phyloP scores from a whole-genome alignment of 2,329 filamentous ascomycete genomes.

The Leptographium wingfieldii region DNA sequence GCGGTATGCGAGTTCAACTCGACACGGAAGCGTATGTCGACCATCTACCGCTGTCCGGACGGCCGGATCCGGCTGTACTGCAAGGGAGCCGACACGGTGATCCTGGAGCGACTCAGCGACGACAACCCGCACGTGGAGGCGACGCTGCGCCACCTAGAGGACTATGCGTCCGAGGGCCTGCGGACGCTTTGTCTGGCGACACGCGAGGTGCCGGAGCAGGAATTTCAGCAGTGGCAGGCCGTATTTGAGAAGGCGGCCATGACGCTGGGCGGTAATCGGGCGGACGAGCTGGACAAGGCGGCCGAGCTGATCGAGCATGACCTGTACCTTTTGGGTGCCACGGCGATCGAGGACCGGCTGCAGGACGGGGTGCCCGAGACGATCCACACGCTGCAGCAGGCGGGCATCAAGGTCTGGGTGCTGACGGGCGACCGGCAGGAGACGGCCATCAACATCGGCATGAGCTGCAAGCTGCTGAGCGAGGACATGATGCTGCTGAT shows the following conservation, averaged over 20 bases:
- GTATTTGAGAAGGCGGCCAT: constrained; percentile 82
- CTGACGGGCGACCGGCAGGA: constrained; percentile 95
- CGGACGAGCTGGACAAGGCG: constrained; percentile 92
- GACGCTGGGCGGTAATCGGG: constrained; percentile 82
- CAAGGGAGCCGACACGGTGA: constrained; percentile 96
- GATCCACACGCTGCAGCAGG: constrained; percentile 90
- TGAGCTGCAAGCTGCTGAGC: constrained; percentile 97
- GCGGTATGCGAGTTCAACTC: constrained; percentile 99
- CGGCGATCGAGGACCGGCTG: constrained; percentile 90
- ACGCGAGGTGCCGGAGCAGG: constrained; percentile 81
- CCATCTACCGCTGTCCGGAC: constrained; percentile 91
- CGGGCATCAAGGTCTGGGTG: constrained; percentile 98
- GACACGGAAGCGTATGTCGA: constrained; percentile 92
- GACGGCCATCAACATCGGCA: constrained; percentile 98
- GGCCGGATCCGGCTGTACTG: constrained; percentile 89
- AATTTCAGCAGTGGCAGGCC: constrained; percentile 76
- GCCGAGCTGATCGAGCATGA: constrained; percentile 91
- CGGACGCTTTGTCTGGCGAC: constrained; percentile 90
- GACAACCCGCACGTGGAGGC: constrained; percentile 77
- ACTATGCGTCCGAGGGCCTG: constrained; percentile 92
- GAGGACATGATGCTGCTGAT: constrained; percentile 98
- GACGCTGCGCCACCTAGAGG: constrained; percentile 93
- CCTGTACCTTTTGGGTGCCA: constrained; percentile 82
- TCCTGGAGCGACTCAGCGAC: constrained; percentile 74
- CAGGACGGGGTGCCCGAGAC: constrained; percentile 98